Evolutionary conservation across 2,329 filamentous ascomycete genomes (phyloP).

Genomic region (Pleoardoris graminearum): DNA sequence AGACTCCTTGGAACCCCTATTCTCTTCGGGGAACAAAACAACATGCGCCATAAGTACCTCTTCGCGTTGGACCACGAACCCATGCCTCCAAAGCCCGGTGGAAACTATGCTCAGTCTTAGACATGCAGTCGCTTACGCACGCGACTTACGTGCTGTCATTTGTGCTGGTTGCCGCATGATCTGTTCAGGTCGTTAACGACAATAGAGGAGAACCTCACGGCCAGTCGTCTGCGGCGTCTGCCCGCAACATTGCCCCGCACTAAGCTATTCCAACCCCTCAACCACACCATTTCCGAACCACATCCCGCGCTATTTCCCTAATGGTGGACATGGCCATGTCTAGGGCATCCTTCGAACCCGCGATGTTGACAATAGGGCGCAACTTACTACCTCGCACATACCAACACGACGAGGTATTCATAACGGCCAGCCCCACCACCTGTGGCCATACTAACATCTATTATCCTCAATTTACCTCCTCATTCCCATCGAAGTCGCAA

Average conservation of each 20-base stretch:
- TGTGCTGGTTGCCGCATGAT: no score
- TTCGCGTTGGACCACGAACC: neutral
- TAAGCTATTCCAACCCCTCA: constrained; percentile 3
- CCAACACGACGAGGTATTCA: neutral
- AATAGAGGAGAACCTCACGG: no score
- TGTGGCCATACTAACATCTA: neutral
- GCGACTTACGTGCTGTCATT: no score
- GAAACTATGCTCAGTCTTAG: neutral
- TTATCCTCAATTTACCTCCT: neutral
- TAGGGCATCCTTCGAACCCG: neutral
- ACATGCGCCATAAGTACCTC: neutral
- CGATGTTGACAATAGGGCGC: neutral
- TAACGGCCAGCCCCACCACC: neutral
- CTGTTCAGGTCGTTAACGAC: no score
- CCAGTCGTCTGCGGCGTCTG: constrained; percentile 1
- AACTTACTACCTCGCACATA: neutral
- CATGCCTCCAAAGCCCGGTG: neutral
- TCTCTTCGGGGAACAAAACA: neutral
- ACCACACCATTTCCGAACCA: neutral
- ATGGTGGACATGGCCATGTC: neutral
- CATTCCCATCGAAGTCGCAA: neutral
- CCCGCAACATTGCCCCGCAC: constrained; percentile 3
- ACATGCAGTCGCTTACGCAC: neutral
- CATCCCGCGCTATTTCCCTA: neutral
- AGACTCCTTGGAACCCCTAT: no score